These are phyloP conservation scores for Cutaneotrichosporon sp. DNA, from an alignment of 1,284 basidiomycete species.

Conservation along the genomic window DNA sequence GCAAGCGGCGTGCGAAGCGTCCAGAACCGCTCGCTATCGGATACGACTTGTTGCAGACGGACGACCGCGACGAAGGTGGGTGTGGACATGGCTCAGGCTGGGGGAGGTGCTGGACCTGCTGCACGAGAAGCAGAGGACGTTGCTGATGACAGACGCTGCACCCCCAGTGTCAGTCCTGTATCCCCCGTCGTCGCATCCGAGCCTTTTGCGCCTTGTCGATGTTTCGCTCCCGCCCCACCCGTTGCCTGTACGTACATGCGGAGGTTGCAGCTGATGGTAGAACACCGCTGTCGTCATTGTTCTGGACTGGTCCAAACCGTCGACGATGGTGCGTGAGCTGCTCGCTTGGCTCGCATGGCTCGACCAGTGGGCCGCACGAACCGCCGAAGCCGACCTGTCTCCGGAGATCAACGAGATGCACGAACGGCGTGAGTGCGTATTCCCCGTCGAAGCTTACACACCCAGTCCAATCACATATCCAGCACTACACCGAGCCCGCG, in stretches of 20 bases:
- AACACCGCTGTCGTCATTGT: slow-evolving; percentile 81
- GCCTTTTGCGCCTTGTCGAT: slow-evolving; percentile 72
- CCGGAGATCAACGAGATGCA: slow-evolving; percentile 68
- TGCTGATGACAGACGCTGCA: slow-evolving; percentile 61
- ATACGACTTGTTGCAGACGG: slow-evolving; percentile 81
- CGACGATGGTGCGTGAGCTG: slow-evolving; percentile 74
- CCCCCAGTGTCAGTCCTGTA: slow-evolving; percentile 83
- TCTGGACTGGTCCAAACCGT: slow-evolving; percentile 94
- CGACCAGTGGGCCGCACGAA: slow-evolving; percentile 61
- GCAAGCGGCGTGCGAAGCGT: slow-evolving; percentile 8
- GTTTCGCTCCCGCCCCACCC: slow-evolving; percentile 67
- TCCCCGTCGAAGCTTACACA: neutral
- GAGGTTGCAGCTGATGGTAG: slow-evolving; percentile 32
- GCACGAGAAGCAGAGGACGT: no score
- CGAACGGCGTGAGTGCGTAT: slow-evolving; percentile 64
- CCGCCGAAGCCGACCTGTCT: slow-evolving; percentile 12
- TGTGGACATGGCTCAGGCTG: no score
- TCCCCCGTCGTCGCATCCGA: slow-evolving; percentile 69
- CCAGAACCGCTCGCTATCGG: slow-evolving; percentile 69
- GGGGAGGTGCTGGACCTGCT: no score
- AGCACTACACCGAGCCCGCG: slow-evolving; percentile 78
- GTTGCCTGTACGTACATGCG: slow-evolving; percentile 28
- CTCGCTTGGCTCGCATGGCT: slow-evolving; percentile 80
- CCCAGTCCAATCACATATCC: slow-evolving; percentile 81
- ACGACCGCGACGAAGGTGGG: slow-evolving; percentile 83